A percentile compares a stretch with the other conserved stretches of the same genome.
Conservation (phyloP, 75 land plant species). For the Pseudotsuga menziesii region DNA sequence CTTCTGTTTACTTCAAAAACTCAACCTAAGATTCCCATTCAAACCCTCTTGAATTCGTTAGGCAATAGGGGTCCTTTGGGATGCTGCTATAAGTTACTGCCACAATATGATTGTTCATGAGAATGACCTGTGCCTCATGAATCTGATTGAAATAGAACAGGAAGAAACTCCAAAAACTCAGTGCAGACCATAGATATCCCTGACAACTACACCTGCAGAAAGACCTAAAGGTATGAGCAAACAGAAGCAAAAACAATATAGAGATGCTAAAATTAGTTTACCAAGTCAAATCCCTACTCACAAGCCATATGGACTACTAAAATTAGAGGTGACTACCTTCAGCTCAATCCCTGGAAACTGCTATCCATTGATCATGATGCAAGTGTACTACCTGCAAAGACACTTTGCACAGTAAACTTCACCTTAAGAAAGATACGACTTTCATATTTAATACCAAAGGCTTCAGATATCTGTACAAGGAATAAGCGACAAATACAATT, state of each 20-base stretch:
- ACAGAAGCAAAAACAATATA: background rate
- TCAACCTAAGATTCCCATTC: background rate
- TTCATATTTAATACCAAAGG: background rate
- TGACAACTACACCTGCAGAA: background rate
- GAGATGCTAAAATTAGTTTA: background rate
- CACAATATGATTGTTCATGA: background rate
- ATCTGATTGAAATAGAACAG: background rate
- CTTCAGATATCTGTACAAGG: background rate
- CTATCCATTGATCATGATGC: background rate
- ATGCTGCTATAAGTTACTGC: background rate
- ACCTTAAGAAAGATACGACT: background rate
- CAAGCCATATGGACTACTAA: background rate
- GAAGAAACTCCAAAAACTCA: background rate
- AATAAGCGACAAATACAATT: background rate
- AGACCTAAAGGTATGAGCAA: background rate
- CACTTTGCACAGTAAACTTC: background rate
- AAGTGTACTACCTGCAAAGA: background rate
- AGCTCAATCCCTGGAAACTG: background rate
- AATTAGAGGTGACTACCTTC: background rate
- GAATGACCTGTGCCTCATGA: slow-evolving; percentile 1
- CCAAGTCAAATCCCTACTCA: background rate
- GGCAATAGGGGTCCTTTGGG: background rate
- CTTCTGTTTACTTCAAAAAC: background rate
- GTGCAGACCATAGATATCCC: background rate
- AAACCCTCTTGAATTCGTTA: background rate